These are phyloP conservation scores for Rhizopogon sp. DNA, from an alignment of 768 basidiomycete species.

Conservation along the genomic window DNA sequence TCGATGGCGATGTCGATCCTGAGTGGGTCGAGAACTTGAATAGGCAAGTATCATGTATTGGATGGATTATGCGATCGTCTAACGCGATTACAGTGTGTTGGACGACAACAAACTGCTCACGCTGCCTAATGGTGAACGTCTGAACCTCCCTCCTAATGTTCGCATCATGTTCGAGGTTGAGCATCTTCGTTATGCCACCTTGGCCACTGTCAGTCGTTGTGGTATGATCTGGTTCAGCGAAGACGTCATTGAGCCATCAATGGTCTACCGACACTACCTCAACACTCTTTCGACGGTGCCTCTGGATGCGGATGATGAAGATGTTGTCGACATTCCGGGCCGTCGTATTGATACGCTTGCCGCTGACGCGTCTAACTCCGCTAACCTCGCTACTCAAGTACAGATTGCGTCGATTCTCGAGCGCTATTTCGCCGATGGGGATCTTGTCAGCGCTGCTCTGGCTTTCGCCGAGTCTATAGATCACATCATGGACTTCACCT, in stretches of 20 bases:
- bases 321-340: conserved; percentile 53
- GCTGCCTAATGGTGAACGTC: conserved; percentile 95
- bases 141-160: conserved; percentile 94
- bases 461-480: conserved; percentile 79
- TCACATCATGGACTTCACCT: conserved; percentile 99
- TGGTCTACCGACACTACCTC: conserved; percentile 91
- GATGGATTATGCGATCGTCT: not conserved
- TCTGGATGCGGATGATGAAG: conserved; percentile 89
- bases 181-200: conserved; percentile 93
- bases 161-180: conserved; percentile 99
- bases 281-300: conserved; percentile 67
- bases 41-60: conserved; percentile 51
- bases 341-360: conserved; percentile 47
- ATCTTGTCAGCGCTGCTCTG: conserved; percentile 76
- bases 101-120: conserved; percentile 99
- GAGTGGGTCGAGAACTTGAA: conserved; percentile 99
- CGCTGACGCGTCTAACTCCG: conserved; percentile 47
- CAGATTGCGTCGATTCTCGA: conserved; percentile 71
- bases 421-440: conserved; percentile 77
- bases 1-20: conserved; percentile 98
- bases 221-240: conserved; percentile 99
- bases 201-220: conserved; percentile 98
- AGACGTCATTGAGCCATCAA: conserved; percentile 83
- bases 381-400: conserved; percentile 70
- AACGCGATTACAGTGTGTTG: conserved; percentile 62